Conservation (phyloP, 192 early-diverging fungal genomes). For the Mortierella alpina region DNA sequence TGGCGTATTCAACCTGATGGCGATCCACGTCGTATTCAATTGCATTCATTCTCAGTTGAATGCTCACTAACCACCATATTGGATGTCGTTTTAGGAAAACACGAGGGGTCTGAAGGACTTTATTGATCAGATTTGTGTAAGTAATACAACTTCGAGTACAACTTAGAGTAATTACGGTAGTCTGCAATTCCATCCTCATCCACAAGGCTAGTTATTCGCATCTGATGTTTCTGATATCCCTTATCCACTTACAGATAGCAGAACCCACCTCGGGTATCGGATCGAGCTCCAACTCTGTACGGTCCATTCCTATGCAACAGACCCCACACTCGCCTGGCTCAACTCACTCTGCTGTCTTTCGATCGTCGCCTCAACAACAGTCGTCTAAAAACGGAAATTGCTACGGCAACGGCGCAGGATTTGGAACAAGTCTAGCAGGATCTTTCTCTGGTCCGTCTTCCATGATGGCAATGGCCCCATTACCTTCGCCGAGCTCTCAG, state of each 20-base stretch:
- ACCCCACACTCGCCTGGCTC: constrained; percentile 29
- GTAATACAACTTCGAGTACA: not conserved
- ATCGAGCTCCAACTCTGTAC: constrained; percentile 37
- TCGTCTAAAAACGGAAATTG: not conserved
- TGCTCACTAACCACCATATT: not conserved
- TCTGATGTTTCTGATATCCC: not conserved
- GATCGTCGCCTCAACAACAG: constrained; percentile 3
- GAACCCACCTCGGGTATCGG: constrained; percentile 2
- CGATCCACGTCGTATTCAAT: not conserved
- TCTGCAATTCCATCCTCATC: not conserved
- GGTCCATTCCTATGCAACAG: constrained; percentile 11
- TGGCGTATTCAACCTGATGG: not conserved
- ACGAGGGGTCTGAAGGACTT: constrained; percentile 67
- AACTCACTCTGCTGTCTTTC: constrained; percentile 24
- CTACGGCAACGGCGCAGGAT: not conserved
- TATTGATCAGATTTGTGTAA: constrained; percentile 70
- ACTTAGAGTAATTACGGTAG: not conserved
- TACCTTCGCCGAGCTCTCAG: constrained; percentile 25
- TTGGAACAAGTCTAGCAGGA: not conserved
- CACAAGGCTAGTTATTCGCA: not conserved
- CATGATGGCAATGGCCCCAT: constrained; percentile 7
- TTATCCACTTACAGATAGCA: not conserved
- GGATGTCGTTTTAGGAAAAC: constrained; percentile 55
- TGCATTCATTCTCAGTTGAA: not conserved
- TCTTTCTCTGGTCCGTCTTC: not conserved